Conservation (phyloP, 2,329 filamentous ascomycete genomes). For the Cladosporium colombiae region DNA sequence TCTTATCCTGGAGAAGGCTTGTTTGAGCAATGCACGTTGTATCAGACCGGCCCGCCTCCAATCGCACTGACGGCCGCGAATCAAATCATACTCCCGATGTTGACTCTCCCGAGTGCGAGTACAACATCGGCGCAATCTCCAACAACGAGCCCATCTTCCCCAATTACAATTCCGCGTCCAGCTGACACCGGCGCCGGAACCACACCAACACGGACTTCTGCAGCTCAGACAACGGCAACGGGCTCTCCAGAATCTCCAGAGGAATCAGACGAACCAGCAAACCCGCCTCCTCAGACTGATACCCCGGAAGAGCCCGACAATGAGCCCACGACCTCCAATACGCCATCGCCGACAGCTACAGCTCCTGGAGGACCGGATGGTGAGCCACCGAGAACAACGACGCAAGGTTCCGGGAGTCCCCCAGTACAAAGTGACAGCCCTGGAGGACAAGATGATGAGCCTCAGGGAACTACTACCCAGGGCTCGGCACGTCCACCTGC, state of each 20-base stretch:
- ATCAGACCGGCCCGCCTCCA: not conserved
- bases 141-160: not conserved
- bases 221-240: not conserved
- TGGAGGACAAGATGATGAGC: not conserved
- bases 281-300: conserved; percentile 2
- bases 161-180: not conserved
- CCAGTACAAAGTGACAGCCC: not conserved
- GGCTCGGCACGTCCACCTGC: not conserved
- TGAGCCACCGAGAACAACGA: not conserved
- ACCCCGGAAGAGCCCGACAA: not conserved
- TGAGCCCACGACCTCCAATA: not conserved
- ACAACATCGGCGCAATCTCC: not conserved
- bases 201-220: not conserved
- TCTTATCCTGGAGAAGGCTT: not conserved
- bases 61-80: not conserved
- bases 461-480: not conserved
- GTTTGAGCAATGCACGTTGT: conserved; percentile 8
- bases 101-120: not conserved
- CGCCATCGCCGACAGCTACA: not conserved
- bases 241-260: not conserved
- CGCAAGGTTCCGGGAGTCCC: not conserved
- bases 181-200: not conserved
- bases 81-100: not conserved
- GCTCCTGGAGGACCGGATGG: not conserved
- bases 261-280: not conserved